Percentiles rank a stretch among this genome's conserved stretches.
These are phyloP conservation scores for Exophiala viscosa DNA, from an alignment of 2,329 filamentous ascomycete species.

Conservation along the genomic window DNA sequence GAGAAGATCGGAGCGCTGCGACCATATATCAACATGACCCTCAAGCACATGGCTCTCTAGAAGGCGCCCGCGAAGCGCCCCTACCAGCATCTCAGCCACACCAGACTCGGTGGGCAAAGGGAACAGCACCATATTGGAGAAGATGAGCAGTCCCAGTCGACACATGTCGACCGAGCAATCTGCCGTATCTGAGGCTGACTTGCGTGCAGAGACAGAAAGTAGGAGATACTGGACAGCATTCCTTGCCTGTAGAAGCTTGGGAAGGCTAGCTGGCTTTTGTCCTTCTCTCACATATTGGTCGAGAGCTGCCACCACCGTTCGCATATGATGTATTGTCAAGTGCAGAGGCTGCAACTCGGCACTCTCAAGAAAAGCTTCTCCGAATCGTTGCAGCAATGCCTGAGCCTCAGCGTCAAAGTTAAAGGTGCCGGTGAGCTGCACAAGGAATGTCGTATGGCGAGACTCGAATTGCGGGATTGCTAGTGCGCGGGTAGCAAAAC, in stretches of 20 bases:
- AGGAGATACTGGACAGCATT: slow-evolving; percentile 2
- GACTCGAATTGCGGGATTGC: slow-evolving; percentile 1
- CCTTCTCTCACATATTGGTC: slow-evolving; percentile 3
- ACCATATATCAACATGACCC: neutral
- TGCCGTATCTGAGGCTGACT: neutral
- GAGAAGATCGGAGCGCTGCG: neutral
- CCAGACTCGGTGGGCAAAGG: slow-evolving; percentile 3
- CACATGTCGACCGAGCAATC: neutral
- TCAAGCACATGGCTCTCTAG: neutral
- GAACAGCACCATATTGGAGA: slow-evolving; percentile 7
- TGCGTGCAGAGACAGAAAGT: neutral
- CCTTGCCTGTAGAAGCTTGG: slow-evolving; percentile 1
- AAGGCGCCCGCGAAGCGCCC: slow-evolving; percentile 1
- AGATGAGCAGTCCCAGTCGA: slow-evolving; percentile 3
- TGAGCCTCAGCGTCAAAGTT: neutral
- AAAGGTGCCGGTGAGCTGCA: neutral
- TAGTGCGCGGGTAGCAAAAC: slow-evolving; percentile 1
- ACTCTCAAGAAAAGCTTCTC: neutral
- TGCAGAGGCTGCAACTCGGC: neutral
- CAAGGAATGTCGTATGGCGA: neutral
- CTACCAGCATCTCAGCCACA: neutral
- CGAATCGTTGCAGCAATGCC: neutral
- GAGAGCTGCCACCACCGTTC: neutral
- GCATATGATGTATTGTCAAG: neutral
- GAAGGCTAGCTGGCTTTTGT: neutral